Evolutionary conservation across 2,329 filamentous ascomycete genomes (phyloP), one percentile per base, ranked within the genome.

Genomic region (Fusarium sp.): DNA sequence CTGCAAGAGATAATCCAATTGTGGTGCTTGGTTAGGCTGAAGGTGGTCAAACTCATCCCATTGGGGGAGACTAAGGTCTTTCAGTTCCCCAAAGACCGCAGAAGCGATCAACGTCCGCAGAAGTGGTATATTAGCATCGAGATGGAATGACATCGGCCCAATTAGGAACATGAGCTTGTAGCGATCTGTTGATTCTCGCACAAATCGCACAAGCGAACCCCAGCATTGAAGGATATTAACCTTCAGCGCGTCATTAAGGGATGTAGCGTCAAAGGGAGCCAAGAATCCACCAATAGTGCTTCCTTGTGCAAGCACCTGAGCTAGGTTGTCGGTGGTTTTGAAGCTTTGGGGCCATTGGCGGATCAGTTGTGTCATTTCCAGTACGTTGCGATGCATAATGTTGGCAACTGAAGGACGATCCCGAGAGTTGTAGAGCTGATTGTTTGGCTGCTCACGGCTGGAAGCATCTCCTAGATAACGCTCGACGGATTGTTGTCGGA

Each of bases 21-120:
- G 60, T 1, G 70, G 68, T 28, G 44, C 32, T 32, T 72, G 66
- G 3, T 55, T 58, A 5, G 66, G 58, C 10, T 70, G 61, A 6
- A 70, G 72, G 26, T 68, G 51, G 1, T 52, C 32, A 19, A 63
- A 72, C 13, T 64, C 68, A 11, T 67, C 60, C 64, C 68, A 69
- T 3, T 29, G 26, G 4, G 68, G 68, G 12, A 61, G 38, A 2
- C 55, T 15, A 7, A 70, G 47, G 2, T 53, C 45, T 19, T 39
- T 60, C 4, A 70, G 48, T 10, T 70, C 68, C 6, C 55, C 25
- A 11, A 70, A 68, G 12, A 68, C 36, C 1, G 68, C 55, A 39
- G 61, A 67, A 4, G 68, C 68, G 10, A 71, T 38, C 32, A 70
- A 25, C 10, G 66, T 58, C 9, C 67, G 61, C 34, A 70, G 40